Evolutionary conservation across 176 grass and related monocot species (phyloP).

Genomic region (Pontederia crassipes): DNA sequence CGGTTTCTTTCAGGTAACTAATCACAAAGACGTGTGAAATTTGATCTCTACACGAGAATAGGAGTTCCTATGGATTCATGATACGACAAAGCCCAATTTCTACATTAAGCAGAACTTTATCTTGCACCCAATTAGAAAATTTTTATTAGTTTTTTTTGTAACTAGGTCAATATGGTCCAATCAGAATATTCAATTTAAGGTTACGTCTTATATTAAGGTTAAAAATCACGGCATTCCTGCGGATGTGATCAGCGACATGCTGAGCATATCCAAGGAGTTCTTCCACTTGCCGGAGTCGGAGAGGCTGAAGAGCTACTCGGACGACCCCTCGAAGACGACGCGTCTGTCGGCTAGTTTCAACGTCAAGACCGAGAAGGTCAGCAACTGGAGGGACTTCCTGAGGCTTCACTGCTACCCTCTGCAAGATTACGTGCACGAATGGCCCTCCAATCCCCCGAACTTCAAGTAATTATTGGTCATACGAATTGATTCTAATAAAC

Average conservation of each 20-base stretch:
- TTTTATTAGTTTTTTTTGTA: too few species aligned
- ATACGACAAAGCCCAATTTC: too few species aligned
- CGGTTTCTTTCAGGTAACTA: constrained; percentile 69
- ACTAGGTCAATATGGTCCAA: too few species aligned
- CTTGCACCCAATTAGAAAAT: too few species aligned
- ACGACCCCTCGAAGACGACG: constrained; percentile 68
- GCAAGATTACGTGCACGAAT: constrained; percentile 62
- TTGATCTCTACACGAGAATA: too few species aligned
- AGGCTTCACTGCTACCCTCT: constrained; percentile 81
- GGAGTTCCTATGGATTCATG: too few species aligned
- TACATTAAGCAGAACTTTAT: too few species aligned
- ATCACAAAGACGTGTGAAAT: too few species aligned
- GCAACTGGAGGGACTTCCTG: constrained; percentile 87
- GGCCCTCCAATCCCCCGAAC: constrained; percentile 53
- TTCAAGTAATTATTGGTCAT: constrained; percentile 38
- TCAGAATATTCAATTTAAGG: too few species aligned
- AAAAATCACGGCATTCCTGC: constrained; percentile 68
- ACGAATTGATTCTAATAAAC: too few species aligned
- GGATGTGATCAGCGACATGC: constrained; percentile 39
- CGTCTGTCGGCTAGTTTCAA: constrained; percentile 93
- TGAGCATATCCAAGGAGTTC: constrained; percentile 65
- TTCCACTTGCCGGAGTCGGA: constrained; percentile 83
- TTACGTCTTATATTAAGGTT: constrained; percentile 23
- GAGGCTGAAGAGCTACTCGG: constrained; percentile 86
- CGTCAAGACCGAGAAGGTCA: constrained; percentile 68